A percentile compares a stretch with the other conserved stretches of the same genome.
phyloP scores from a whole-genome alignment of 768 basidiomycete genomes.

The Ephemerocybe angulata region DNA sequence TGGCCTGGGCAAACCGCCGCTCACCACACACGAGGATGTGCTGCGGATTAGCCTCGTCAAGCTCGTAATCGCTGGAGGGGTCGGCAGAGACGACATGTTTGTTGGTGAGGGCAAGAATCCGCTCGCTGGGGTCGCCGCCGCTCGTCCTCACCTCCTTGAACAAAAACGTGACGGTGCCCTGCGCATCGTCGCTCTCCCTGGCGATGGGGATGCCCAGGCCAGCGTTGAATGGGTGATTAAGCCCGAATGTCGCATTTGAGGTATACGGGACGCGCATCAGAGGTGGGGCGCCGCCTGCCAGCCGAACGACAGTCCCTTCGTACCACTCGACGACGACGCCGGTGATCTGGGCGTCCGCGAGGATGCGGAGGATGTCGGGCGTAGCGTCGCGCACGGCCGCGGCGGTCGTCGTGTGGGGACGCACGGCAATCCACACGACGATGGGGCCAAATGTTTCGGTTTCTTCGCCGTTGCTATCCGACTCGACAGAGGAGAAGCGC shows the following conservation, averaged over 20 bases:
- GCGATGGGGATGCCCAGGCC: constrained; percentile 28
- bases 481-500: constrained; percentile 27
- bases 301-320: constrained; percentile 25
- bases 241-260: constrained; percentile 15
- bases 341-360: constrained; percentile 25
- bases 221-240: constrained; percentile 22
- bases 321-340: constrained; percentile 37
- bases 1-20: constrained; percentile 12
- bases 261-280: constrained; percentile 22
- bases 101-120: constrained; percentile 13
- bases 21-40: constrained; percentile 14
- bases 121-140: constrained; percentile 7
- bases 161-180: constrained; percentile 28
- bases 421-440: constrained; percentile 35
- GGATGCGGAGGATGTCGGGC: constrained; percentile 32
- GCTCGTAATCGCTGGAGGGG: constrained; percentile 20
- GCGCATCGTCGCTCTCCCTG: constrained; percentile 20
- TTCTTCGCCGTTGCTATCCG: constrained; percentile 23
- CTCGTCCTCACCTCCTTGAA: constrained; percentile 26
- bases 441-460: constrained; percentile 31
- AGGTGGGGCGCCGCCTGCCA: constrained; percentile 20
- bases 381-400: constrained; percentile 34
- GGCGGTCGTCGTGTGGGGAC: constrained; percentile 32
- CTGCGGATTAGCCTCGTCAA: constrained; percentile 12
- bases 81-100: constrained; percentile 13